phyloP scores from a whole-genome alignment of 2,329 filamentous ascomycete species.

The Rhynchosporium agropyri region DNA sequence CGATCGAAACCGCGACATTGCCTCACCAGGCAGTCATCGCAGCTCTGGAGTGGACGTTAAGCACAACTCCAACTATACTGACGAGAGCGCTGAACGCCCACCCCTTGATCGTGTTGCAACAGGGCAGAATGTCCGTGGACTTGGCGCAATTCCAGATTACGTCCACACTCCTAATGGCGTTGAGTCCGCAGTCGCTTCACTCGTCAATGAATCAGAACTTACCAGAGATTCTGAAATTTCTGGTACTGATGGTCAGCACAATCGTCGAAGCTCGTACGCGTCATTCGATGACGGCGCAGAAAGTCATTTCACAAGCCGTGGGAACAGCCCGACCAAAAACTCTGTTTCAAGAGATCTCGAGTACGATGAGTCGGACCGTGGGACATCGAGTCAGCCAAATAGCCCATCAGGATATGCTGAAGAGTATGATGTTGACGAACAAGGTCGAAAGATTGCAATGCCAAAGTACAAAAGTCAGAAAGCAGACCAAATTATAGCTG shows the following conservation, averaged over 20 bases:
- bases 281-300: slow-evolving; percentile 43
- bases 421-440: slow-evolving; percentile 43
- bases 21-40: slow-evolving; percentile 60
- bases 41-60: slow-evolving; percentile 58
- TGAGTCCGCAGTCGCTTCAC: slow-evolving; percentile 87
- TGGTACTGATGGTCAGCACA: slow-evolving; percentile 45
- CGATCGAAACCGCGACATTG: slow-evolving; percentile 50
- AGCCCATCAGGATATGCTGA: slow-evolving; percentile 38
- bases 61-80: slow-evolving; percentile 55
- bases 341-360: slow-evolving; percentile 24
- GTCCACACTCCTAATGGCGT: slow-evolving; percentile 73
- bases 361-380: slow-evolving; percentile 31
- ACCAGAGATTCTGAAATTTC: slow-evolving; percentile 59
- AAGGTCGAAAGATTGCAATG: slow-evolving; percentile 42
- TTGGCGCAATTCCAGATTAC: slow-evolving; percentile 75
- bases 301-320: slow-evolving; percentile 42
- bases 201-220: slow-evolving; percentile 77
- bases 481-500: slow-evolving; percentile 38
- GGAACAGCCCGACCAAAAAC: slow-evolving; percentile 50
- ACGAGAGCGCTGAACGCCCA: slow-evolving; percentile 56
- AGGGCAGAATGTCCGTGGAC: slow-evolving; percentile 69
- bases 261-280: slow-evolving; percentile 40
- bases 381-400: slow-evolving; percentile 33
- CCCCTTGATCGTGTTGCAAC: slow-evolving; percentile 62
- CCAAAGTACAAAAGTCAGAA: slow-evolving; percentile 37